Conservation (phyloP, 441 rosid species). For the Erodium moschatum region DNA sequence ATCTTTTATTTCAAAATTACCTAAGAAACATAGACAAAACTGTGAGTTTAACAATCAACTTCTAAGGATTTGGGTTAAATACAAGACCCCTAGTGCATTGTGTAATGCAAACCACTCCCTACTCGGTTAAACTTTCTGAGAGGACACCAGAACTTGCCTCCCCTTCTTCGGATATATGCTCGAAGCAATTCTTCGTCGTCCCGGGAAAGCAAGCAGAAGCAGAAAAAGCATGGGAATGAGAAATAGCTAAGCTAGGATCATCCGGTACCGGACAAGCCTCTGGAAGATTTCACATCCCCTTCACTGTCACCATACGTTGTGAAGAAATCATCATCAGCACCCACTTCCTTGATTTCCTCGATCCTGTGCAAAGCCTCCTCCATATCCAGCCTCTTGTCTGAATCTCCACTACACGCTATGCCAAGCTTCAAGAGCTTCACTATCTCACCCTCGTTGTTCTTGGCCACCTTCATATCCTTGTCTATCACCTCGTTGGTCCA, state of each 20-base stretch:
- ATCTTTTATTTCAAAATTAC: neutral
- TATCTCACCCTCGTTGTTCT: conserved; percentile 7
- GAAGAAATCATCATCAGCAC: neutral
- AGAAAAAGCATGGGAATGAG: neutral
- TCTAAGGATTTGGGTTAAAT: neutral
- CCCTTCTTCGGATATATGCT: neutral
- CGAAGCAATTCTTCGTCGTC: neutral
- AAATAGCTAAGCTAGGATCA: neutral
- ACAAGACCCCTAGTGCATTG: conserved; percentile 7
- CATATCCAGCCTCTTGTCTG: conserved; percentile 7
- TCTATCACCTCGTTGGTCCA: conserved; percentile 2
- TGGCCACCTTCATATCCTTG: neutral
- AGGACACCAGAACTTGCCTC: conserved; percentile 3
- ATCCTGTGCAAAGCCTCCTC: neutral
- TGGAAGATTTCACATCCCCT: neutral
- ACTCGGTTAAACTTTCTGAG: neutral
- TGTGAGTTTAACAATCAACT: neutral
- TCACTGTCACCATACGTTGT: neutral
- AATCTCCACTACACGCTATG: conserved; percentile 4
- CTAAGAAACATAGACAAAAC: neutral
- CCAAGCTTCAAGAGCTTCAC: conserved; percentile 3
- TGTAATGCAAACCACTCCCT: neutral
- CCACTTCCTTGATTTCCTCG: neutral
- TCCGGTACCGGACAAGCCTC: no score
- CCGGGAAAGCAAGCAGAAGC: neutral